A percentile compares a stretch with the other conserved stretches of the same genome.
Conservation (phyloP, 768 basidiomycete genomes). For the Rhodotorula paludigena region DNA sequence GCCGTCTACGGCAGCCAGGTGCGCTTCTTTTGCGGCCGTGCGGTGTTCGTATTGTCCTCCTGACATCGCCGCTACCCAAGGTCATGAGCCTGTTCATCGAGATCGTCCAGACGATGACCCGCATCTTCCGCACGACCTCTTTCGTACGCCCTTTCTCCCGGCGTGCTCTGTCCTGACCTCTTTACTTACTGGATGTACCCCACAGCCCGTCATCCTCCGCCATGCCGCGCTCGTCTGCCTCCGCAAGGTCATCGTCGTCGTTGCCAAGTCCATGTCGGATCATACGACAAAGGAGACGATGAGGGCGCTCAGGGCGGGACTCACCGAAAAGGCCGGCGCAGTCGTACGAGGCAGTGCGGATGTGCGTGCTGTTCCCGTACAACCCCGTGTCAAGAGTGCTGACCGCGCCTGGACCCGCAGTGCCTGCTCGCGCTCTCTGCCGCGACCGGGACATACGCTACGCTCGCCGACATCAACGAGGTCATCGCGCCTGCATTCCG, state of each 20-base stretch:
- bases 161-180: neutral
- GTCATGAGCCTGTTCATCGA: slow-evolving; percentile 95
- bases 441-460: slow-evolving; percentile 57
- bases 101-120: slow-evolving; percentile 62
- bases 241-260: slow-evolving; percentile 70
- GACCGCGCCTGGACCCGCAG: neutral
- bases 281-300: slow-evolving; percentile 69
- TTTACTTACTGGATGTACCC: neutral
- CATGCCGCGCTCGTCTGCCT: slow-evolving; percentile 73
- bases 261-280: slow-evolving; percentile 79
- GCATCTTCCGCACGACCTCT: slow-evolving; percentile 63
- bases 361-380: slow-evolving; percentile 51
- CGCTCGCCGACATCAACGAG: slow-evolving; percentile 68
- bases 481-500: slow-evolving; percentile 65
- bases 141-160: slow-evolving; percentile 53
- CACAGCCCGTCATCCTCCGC: slow-evolving; percentile 73
- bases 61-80: no score
- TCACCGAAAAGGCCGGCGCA: slow-evolving; percentile 76
- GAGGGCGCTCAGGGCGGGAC: slow-evolving; percentile 69
- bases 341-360: slow-evolving; percentile 79
- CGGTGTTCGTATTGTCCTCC: neutral
- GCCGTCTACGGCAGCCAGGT: slow-evolving; percentile 67
- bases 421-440: slow-evolving; percentile 11
- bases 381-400: neutral
- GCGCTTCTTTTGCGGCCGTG: no score